Evolutionary conservation across 257 asterid species (phyloP), one percentile per base, ranked within the genome.

Genomic region (Cinchona pubescens): DNA sequence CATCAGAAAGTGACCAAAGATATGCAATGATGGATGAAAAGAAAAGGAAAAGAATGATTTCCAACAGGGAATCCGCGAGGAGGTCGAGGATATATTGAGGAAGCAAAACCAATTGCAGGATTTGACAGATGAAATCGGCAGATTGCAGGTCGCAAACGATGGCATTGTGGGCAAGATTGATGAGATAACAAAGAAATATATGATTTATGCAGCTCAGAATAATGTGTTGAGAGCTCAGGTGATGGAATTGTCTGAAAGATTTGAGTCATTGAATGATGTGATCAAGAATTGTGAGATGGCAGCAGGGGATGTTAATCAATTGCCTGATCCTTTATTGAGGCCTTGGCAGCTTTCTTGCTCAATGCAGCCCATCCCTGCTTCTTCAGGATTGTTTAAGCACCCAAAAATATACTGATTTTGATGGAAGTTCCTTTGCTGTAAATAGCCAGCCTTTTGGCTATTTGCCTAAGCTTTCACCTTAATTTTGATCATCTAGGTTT

Each of bases 341-440:
- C 88, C 90, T n/a, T 89, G 91, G 90, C 89, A 78, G 84, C 71
- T 83, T 76, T 88, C 88, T 61, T 80, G 80, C 83, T 81, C 92
- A 35, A 73, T 79, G 74, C 87, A 82, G 62, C 78, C 91, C 27
- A 82, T 86, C 67, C 82, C 85, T 21, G 85, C 88, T 69, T 81
- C 85, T 76, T 84, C 86, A 13, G 84, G 82, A 27, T 58, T 74
- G 53, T 82, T 84, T 78, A 72, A 78, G 69, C 82, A 66, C 43
- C 84, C 86, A 87, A 64, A 87, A 64, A n/a, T 64, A 14, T 19
- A 12, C 49, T 45, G 55, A 37, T 49, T 43, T 66, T 61, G 27
- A 0, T 51, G 35, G 73, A 30, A 21, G 2, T 30, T 30, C 32
- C 15, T 0, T 32, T 71, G 46, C 42, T 74, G 70, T 77, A 73